Base-by-base conservation (phyloP, 768 basidiomycete genomes). In the Pulveroboletus ravenelii region DNA sequence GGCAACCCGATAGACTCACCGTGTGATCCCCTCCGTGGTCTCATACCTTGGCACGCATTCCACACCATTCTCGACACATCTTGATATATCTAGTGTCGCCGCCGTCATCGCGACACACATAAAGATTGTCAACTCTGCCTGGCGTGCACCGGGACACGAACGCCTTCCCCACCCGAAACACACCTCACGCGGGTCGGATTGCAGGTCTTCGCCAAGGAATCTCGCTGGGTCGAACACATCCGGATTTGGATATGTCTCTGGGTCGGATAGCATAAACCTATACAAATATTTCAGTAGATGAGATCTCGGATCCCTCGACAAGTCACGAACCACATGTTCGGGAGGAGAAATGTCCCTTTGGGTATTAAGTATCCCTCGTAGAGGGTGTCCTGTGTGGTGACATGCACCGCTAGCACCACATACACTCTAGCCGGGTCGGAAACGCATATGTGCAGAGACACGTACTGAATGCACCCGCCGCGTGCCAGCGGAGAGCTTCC, bases 141-240 rank as follows among this genome's bases (percentile, higher is more conserved):
- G 35, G 12, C 50, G 50, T 4, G 13, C 25, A 39, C 61, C 53
- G 0, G 51, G 53, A 42, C 55, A 54, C 20, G 4, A 41, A 13
- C 54, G 51, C 27, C 54, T 52, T 36, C 50, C 61, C 36, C 30
- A 62, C 14, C 60, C 53, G 37, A 62, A 62, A 51, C 55, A 60
- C 2, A 14, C 51, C 2, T 52, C 47, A 4, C 51, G 41, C 2
- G 53, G 50, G 12, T 60, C 54, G 1, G 36, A 42, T 6, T 62
- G 45, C 6, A 25, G 50, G 6, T 52, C 3, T 6, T 50, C 38
- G 10, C 50, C 46, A 4, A 54, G 50, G 13, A 32, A 32, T 13
- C 32, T 32, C 32, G 12, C 32, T 3, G 32, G 32, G 32, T 32
- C 32, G 32, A 32, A 32, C 13, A 12, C 13, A 1, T 32, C 32